A percentile compares a stretch with the other conserved stretches of the same genome.
Evolutionary conservation across 192 early-diverging fungal species (phyloP).

Genomic region (Coemansia furcata): DNA sequence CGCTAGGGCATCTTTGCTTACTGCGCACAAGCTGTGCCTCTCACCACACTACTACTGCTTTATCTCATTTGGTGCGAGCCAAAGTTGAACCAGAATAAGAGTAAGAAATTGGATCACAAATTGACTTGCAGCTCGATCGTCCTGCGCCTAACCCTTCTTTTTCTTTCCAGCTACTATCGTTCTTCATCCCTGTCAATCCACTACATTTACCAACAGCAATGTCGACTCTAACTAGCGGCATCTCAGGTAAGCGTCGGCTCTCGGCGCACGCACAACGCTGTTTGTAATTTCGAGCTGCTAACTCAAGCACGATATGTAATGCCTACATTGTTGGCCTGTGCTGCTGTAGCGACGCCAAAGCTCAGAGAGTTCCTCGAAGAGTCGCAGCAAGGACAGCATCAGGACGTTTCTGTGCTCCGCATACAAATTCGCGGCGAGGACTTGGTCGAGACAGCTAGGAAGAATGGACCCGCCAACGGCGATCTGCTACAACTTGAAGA

Average conservation of each 20-base stretch:
- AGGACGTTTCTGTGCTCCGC: slow-evolving; percentile 31
- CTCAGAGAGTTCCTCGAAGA: slow-evolving; percentile 47
- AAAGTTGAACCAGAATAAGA: not conserved
- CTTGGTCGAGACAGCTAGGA: slow-evolving; percentile 38
- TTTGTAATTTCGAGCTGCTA: not conserved
- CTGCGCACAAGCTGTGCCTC: not conserved
- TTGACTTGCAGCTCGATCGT: too few relatives aligned
- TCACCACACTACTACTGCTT: not conserved
- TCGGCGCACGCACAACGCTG: not conserved
- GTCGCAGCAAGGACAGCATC: slow-evolving; percentile 35
- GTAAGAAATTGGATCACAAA: not conserved
- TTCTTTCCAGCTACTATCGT: not conserved
- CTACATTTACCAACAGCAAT: not conserved
- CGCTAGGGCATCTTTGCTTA: not conserved
- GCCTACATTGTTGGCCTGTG: not conserved
- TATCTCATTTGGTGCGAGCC: not conserved
- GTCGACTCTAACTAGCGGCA: slow-evolving; percentile 30
- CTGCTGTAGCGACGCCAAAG: slow-evolving; percentile 35
- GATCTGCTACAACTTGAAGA: slow-evolving; percentile 42
- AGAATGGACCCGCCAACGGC: slow-evolving; percentile 37
- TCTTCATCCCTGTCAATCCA: not conserved
- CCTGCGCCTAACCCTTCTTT: not conserved
- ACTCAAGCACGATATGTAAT: not conserved
- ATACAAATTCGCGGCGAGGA: slow-evolving; percentile 46
- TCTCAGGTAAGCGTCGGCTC: slow-evolving; percentile 22